Conservation (phyloP, 176 grass and related monocot species). For the Oryza nivara region DNA sequence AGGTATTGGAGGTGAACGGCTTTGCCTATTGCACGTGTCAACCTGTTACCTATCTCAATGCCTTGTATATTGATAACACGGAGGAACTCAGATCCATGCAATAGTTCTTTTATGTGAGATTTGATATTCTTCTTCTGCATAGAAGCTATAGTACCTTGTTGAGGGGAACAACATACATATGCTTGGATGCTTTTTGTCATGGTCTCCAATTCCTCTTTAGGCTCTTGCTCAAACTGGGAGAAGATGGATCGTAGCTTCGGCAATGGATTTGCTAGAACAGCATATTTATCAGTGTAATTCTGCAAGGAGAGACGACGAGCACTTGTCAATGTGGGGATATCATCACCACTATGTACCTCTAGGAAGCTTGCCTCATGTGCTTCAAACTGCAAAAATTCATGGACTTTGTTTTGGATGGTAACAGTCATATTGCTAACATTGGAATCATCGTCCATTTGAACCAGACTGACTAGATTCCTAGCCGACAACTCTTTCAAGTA, state of each 20-base stretch:
- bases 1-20: slow-evolving; percentile 26
- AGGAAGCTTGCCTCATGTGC: slow-evolving; percentile 49
- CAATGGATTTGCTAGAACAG: background rate
- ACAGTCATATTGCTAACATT: slow-evolving; percentile 8
- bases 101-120: background rate
- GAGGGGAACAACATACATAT: background rate
- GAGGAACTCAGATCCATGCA: slow-evolving; percentile 31
- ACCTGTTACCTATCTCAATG: background rate
- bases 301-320: slow-evolving; percentile 42
- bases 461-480: slow-evolving; percentile 28
- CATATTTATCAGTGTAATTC: slow-evolving; percentile 49
- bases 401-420: slow-evolving; percentile 44
- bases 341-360: slow-evolving; percentile 24
- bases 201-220: background rate
- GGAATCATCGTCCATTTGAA: slow-evolving; percentile 9
- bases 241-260: slow-evolving; percentile 54
- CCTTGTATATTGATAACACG: slow-evolving; percentile 31
- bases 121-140: background rate
- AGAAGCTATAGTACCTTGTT: background rate
- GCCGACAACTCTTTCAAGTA: slow-evolving; percentile 46
- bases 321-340: slow-evolving; percentile 27
- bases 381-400: slow-evolving; percentile 34
- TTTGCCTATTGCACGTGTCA: background rate
- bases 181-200: background rate
- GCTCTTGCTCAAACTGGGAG: slow-evolving; percentile 30